A percentile compares a stretch with the other conserved stretches of the same genome.
Evolutionary conservation across 2,329 filamentous ascomycete species (phyloP).

Genomic region (Ceratocystiopsis minuta): DNA sequence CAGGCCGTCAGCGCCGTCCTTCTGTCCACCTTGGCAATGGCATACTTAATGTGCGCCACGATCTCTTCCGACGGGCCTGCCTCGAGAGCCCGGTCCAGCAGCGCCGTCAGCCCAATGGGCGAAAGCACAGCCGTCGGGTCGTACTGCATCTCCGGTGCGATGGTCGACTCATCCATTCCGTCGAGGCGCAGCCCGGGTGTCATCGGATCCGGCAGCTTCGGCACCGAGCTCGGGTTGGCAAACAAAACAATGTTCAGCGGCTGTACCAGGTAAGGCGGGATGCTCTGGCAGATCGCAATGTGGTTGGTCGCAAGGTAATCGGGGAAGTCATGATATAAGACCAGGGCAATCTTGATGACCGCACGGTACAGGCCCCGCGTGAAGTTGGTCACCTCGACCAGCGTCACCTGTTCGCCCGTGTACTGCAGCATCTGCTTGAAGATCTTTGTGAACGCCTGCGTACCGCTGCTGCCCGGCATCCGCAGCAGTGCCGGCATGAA

Average conservation of each 20-base stretch:
- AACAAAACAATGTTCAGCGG: conserved; percentile 76
- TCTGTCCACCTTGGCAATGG: conserved; percentile 39
- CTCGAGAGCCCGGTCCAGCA: conserved; percentile 41
- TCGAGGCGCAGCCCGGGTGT: conserved; percentile 60
- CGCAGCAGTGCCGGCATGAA: conserved; percentile 67
- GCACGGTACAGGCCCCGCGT: conserved; percentile 75
- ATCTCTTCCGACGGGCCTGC: conserved; percentile 51
- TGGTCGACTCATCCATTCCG: conserved; percentile 53
- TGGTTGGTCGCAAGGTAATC: conserved; percentile 85
- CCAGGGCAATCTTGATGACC: conserved; percentile 61
- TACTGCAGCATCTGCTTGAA: conserved; percentile 55
- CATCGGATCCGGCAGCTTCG: conserved; percentile 57
- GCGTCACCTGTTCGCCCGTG: conserved; percentile 64
- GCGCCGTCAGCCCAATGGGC: conserved; percentile 35
- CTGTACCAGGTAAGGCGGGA: conserved; percentile 72
- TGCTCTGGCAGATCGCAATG: conserved; percentile 59
- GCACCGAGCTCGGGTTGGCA: conserved; percentile 49
- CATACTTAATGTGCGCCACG: conserved; percentile 58
- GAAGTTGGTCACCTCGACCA: conserved; percentile 42
- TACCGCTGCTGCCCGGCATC: conserved; percentile 51
- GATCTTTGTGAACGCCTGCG: conserved; percentile 56
- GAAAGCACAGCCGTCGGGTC: conserved; percentile 40
- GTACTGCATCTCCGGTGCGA: conserved; percentile 45
- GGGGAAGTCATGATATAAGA: conserved; percentile 85
- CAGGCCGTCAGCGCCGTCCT: conserved; percentile 37